Evolutionary conservation across 1,284 basidiomycete genomes (phyloP).

Genomic region (Sparassis latifolia): DNA sequence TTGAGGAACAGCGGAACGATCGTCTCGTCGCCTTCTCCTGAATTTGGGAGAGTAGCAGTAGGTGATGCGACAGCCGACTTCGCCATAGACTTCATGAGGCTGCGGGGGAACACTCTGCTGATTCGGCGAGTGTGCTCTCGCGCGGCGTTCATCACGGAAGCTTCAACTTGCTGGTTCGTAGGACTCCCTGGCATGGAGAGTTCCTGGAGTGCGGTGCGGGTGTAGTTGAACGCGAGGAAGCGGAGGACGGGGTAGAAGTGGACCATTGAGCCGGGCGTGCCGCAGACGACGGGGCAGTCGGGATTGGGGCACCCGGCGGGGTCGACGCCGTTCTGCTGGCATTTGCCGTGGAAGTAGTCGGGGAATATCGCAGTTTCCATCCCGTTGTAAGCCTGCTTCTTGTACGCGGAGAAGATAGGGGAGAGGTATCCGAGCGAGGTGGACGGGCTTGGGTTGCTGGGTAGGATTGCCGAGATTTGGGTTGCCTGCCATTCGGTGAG

Average conservation of each 20-base stretch:
- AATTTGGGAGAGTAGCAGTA: constrained; percentile 1
- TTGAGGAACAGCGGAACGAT: constrained; percentile 13
- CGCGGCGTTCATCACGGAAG: constrained; percentile 28
- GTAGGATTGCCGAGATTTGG: constrained; percentile 29
- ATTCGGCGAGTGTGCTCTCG: constrained; percentile 4
- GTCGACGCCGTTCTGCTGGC: constrained; percentile 47
- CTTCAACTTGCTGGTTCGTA: constrained; percentile 36
- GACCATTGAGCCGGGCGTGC: constrained; percentile 71
- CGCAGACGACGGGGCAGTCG: constrained; percentile 68
- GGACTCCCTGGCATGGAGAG: constrained; percentile 31
- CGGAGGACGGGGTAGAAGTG: constrained; percentile 53
- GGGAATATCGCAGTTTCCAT: constrained; percentile 55
- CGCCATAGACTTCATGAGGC: constrained; percentile 3
- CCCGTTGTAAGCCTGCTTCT: constrained; percentile 33
- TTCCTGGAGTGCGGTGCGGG: constrained; percentile 28
- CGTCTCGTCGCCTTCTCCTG: constrained; percentile 6
- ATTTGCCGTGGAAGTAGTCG: constrained; percentile 69
- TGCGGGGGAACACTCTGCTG: constrained; percentile 7
- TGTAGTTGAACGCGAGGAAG: constrained; percentile 43
- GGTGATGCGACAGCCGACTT: neutral
- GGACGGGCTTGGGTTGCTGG: constrained; percentile 26
- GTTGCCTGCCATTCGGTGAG: constrained; percentile 24
- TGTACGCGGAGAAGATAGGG: constrained; percentile 43
- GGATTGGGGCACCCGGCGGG: constrained; percentile 71
- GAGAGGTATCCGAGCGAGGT: constrained; percentile 32